These are phyloP conservation scores for Globisporangium uncinulatum DNA, from an alignment of 352 stramenopile genomes.

Conservation along the genomic window DNA sequence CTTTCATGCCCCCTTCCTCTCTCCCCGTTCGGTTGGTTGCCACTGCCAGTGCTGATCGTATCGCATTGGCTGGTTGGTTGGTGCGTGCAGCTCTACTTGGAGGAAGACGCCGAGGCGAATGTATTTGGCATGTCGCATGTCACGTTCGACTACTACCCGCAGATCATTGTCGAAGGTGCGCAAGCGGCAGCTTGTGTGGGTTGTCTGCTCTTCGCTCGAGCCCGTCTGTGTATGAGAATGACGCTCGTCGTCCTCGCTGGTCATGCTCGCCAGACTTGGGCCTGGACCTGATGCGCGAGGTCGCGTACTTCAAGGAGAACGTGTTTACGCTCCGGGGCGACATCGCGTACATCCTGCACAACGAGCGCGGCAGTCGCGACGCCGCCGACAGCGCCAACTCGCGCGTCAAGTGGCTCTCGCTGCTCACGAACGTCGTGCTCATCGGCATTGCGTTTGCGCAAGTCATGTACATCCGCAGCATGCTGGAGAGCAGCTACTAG, in stretches of 20 bases:
- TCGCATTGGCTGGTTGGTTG: no score
- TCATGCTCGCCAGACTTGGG: slow-evolving; percentile 37
- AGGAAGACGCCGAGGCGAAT: slow-evolving; percentile 42
- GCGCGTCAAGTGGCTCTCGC: slow-evolving; percentile 79
- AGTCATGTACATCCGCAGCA: slow-evolving; percentile 78
- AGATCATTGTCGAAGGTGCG: slow-evolving; percentile 71
- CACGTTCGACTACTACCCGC: slow-evolving; percentile 61
- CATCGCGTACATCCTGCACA: slow-evolving; percentile 77
- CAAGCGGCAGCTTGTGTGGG: no score
- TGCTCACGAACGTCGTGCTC: slow-evolving; percentile 76
- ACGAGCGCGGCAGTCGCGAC: slow-evolving; percentile 68
- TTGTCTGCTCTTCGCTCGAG: no score
- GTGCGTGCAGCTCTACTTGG: slow-evolving; percentile 30
- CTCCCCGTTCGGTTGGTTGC: no score
- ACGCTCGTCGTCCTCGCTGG: background rate
- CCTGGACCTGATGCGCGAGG: slow-evolving; percentile 77
- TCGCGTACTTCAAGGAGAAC: slow-evolving; percentile 71
- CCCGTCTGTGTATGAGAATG: background rate
- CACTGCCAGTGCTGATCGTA: no score
- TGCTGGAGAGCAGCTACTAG: slow-evolving; percentile 77
- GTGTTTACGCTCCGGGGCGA: slow-evolving; percentile 75
- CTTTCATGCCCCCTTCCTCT: background rate
- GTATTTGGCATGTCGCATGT: slow-evolving; percentile 57
- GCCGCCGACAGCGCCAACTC: slow-evolving; percentile 71
- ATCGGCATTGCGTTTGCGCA: slow-evolving; percentile 73